Evolutionary conservation across 805 yeast species (phyloP).

Genomic region (Groenewaldozyma salmanticensis): DNA sequence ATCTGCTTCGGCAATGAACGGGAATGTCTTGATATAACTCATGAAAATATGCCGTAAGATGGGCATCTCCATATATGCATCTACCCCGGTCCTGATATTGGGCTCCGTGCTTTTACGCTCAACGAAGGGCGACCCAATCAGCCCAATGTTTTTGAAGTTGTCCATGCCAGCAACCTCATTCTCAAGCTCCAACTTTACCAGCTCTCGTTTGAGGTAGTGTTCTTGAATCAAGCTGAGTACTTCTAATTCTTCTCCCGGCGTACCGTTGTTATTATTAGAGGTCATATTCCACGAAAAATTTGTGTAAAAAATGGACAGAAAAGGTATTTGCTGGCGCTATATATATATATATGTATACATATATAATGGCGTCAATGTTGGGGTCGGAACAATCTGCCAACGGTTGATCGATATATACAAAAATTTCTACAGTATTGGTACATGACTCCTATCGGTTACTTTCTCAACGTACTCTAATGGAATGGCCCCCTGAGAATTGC

Average conservation of each 20-base stretch:
- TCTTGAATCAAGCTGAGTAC: constrained; percentile 47
- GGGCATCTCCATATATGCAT: constrained; percentile 42
- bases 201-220: constrained; percentile 79
- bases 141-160: constrained; percentile 51
- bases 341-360: too few relatives aligned
- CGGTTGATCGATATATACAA: too few relatives aligned
- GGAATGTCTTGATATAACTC: constrained; percentile 58
- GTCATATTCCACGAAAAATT: neutral
- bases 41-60: constrained; percentile 56
- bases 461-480: too few relatives aligned
- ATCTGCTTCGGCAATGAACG: constrained; percentile 48
- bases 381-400: too few relatives aligned
- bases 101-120: neutral
- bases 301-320: neutral
- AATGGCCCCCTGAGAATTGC: constrained; percentile 47
- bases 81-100: constrained; percentile 2
- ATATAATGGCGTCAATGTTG: too few relatives aligned
- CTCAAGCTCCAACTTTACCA: constrained; percentile 51
- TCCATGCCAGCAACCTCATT: constrained; percentile 53
- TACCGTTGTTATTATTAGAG: too few relatives aligned
- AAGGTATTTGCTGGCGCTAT: neutral
- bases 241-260: neutral
- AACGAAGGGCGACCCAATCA: constrained; percentile 72
- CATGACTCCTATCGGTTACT: too few relatives aligned
- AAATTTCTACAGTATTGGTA: too few relatives aligned